Conservation (phyloP, 2,329 filamentous ascomycete genomes). For the Ascochyta rabiei region DNA sequence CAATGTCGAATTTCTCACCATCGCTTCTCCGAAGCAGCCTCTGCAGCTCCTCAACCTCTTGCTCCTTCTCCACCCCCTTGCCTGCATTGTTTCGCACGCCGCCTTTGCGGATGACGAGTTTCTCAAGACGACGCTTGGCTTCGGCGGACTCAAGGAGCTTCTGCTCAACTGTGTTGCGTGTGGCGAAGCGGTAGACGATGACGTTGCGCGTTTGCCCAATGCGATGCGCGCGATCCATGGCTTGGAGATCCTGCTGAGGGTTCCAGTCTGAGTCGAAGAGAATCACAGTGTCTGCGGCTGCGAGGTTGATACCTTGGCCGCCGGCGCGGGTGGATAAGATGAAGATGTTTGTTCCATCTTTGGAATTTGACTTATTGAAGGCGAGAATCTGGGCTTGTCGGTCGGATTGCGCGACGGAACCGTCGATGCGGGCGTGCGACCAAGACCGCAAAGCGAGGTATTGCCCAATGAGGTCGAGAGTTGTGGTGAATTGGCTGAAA, state of each 20-base stretch:
- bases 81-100: constrained; percentile 64
- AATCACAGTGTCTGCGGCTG: constrained; percentile 88
- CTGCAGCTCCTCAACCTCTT: constrained; percentile 57
- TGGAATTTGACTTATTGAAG: constrained; percentile 51
- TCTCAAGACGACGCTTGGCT: constrained; percentile 88
- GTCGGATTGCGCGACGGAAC: constrained; percentile 74
- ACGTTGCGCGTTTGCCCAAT: constrained; percentile 94
- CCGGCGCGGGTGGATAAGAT: constrained; percentile 89
- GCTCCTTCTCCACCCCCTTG: constrained; percentile 43
- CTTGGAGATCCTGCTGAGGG: constrained; percentile 94
- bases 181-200: constrained; percentile 91
- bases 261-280: constrained; percentile 94
- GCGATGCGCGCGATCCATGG: constrained; percentile 91
- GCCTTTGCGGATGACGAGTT: constrained; percentile 94
- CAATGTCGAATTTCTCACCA: constrained; percentile 66
- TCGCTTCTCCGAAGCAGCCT: constrained; percentile 65
- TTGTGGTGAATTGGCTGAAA: constrained; percentile 95
- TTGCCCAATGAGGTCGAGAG: constrained; percentile 87
- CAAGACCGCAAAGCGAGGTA: constrained; percentile 83
- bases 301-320: constrained; percentile 93
- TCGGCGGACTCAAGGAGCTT: constrained; percentile 84
- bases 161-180: constrained; percentile 91
- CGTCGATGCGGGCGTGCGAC: constrained; percentile 89
- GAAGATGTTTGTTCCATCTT: constrained; percentile 67
- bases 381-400: constrained; percentile 56